Evolutionary conservation across 1,284 basidiomycete genomes (phyloP).

Genomic region (Ganoderma leucocontextum): DNA sequence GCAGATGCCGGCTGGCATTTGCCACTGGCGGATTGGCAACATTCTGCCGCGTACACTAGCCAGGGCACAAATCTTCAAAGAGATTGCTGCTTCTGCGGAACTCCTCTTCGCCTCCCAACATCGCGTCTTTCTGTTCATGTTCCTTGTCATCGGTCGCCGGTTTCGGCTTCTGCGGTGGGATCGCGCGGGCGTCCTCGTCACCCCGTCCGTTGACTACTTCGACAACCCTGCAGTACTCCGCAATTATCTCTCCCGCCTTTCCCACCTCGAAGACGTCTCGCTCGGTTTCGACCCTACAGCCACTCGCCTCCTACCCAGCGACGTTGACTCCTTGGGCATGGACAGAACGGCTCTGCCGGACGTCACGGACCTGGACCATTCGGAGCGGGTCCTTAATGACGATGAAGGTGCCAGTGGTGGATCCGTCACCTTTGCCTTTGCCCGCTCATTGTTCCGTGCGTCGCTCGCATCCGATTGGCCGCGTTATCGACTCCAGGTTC

Average conservation of each 20-base stretch:
- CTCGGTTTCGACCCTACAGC: conserved; percentile 23
- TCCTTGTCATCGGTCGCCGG: conserved; percentile 13
- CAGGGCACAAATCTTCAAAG: neutral
- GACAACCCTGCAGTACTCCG: neutral
- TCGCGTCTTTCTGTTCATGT: conserved; percentile 12
- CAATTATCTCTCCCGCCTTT: conserved; percentile 16
- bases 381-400: neutral
- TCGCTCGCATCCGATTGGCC: conserved; percentile 12
- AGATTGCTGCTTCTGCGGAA: conserved; percentile 8
- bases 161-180: conserved; percentile 22
- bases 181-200: conserved; percentile 5
- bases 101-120: conserved; percentile 18
- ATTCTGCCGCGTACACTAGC: no score
- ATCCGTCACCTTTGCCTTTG: conserved; percentile 1
- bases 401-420: neutral
- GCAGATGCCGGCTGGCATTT: no score
- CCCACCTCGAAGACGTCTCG: neutral
- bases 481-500: conserved; percentile 17
- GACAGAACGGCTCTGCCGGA: neutral
- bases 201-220: conserved; percentile 17
- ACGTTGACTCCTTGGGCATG: conserved; percentile 3
- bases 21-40: no score
- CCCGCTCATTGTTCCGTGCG: neutral
- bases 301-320: neutral
- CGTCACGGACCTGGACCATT: neutral